phyloP scores from a whole-genome alignment of 371 early-diverging fungal genomes.

The Lichtheimia corymbifera region DNA sequence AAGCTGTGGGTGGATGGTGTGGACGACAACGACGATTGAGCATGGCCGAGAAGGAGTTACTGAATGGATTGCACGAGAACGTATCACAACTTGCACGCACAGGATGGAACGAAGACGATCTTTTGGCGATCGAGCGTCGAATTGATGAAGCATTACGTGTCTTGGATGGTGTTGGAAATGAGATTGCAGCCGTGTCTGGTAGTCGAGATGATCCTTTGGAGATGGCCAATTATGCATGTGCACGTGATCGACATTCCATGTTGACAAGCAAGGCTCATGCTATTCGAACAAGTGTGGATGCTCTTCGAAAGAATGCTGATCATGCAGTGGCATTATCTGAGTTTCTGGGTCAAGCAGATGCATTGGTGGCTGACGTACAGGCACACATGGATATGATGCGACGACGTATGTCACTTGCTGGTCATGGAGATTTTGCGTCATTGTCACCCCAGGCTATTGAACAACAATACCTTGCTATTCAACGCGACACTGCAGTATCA shows the following conservation, averaged over 20 bases:
- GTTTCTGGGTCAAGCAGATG: slow-evolving; percentile 29
- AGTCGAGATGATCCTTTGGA: slow-evolving; percentile 41
- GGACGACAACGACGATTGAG: slow-evolving; percentile 37
- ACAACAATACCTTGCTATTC: slow-evolving; percentile 16
- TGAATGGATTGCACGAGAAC: slow-evolving; percentile 30
- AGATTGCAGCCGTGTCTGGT: slow-evolving; percentile 21
- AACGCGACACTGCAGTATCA: slow-evolving; percentile 15
- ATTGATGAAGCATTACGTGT: slow-evolving; percentile 23
- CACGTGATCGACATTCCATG: slow-evolving; percentile 30
- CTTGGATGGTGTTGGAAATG: slow-evolving; percentile 23
- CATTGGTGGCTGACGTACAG: slow-evolving; percentile 25
- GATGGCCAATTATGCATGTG: slow-evolving; percentile 48
- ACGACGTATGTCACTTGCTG: slow-evolving; percentile 29
- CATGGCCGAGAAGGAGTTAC: slow-evolving; percentile 21
- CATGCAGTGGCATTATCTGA: slow-evolving; percentile 30
- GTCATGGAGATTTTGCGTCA: slow-evolving; percentile 24
- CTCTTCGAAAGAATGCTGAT: slow-evolving; percentile 29
- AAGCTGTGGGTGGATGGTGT: slow-evolving; percentile 38
- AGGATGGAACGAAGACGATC: slow-evolving; percentile 22
- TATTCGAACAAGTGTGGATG: slow-evolving; percentile 20
- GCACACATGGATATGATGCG: slow-evolving; percentile 25
- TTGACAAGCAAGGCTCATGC: slow-evolving; percentile 22
- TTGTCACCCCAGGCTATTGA: slow-evolving; percentile 21
- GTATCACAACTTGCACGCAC: slow-evolving; percentile 25
- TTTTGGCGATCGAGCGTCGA: slow-evolving; percentile 18